phyloP scores from a whole-genome alignment of 2,329 filamentous ascomycete genomes.

The Colletotrichum cereale region DNA sequence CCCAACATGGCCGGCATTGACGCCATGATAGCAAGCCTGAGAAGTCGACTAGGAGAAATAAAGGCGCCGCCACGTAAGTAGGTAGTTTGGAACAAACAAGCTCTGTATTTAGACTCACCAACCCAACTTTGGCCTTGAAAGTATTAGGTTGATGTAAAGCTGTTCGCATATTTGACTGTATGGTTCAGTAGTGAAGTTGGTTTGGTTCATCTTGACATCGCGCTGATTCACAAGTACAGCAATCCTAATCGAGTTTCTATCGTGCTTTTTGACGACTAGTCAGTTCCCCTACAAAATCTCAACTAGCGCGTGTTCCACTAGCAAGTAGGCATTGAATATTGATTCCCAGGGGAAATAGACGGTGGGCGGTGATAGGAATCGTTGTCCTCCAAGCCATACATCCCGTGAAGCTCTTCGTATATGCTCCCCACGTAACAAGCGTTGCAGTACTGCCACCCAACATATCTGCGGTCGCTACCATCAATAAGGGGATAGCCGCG shows the following conservation, averaged over 20 bases:
- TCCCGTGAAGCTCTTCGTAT: background rate
- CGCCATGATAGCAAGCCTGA: background rate
- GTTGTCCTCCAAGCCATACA: constrained; percentile 5
- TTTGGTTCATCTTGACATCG: too few species aligned
- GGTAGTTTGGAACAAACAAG: background rate
- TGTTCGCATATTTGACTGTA: too few species aligned
- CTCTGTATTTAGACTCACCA: too few species aligned
- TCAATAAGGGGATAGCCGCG: background rate
- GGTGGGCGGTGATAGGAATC: background rate
- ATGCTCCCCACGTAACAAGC: background rate
- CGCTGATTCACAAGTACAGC: too few species aligned
- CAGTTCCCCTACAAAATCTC: background rate
- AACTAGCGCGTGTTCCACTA: constrained; percentile 4
- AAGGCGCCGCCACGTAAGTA: constrained; percentile 7
- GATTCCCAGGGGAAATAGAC: background rate
- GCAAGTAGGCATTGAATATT: background rate
- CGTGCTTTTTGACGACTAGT: background rate
- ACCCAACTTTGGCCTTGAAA: too few species aligned
- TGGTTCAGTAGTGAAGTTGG: too few species aligned
- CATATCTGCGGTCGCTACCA: constrained; percentile 12
- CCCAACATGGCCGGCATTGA: background rate
- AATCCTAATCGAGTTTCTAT: constrained; percentile 8
- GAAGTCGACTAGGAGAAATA: background rate
- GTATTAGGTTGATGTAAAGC: too few species aligned
- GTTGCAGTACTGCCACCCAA: constrained; percentile 23